Base-by-base conservation (phyloP, 1,139 yeast species). In the Taphrina betulina region DNA sequence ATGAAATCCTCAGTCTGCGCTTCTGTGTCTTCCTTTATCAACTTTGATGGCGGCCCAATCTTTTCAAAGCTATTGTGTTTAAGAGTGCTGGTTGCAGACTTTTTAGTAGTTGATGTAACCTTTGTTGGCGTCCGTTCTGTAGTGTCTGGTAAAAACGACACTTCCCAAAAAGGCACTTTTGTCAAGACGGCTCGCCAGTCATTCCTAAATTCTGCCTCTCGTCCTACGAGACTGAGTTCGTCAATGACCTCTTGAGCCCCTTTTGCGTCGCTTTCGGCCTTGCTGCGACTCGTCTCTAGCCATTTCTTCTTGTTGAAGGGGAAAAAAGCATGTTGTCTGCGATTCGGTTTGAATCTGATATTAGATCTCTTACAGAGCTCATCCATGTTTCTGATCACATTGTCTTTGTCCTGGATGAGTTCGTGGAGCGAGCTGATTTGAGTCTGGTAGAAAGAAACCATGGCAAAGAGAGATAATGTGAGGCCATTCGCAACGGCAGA, bases 121-220 rank as follows among this genome's bases (percentile, higher is more conserved):
- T 8, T 29, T 17, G 38, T 14, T n/a, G 48, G 48, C n/a, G 38
- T 29, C 20, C 48, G 17, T 20, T 43, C 38, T 10, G 38, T 20
- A 2, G 38, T 8, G 12, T 43, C 23, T 7, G 48, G 48, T 45
- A 48, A 22, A 14, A 48, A 31, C 10, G 19, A 23, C 16, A 48
- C 36, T 1, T 50, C 41, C 54, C 54, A 50, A 3, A 20, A 14
- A 12, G 19, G 17, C 8, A 38, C 40, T 8, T 40, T 19, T 14
- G 46, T 26, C 33, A 50, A 7, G 0, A 31, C 46, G 8, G 41
- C 38, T 19, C 40, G 29, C 54, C 54, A 50, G 20, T 50, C 54
- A 7, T 40, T 29, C 17, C 35, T 22, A 23, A 50, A 50, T 2
- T 35, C 41, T 5, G 29, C 41, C 3, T 34, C 33, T 5, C 52